Base-by-base conservation (phyloP, 2,329 filamentous ascomycete genomes). In the Coleophoma crateriformis region DNA sequence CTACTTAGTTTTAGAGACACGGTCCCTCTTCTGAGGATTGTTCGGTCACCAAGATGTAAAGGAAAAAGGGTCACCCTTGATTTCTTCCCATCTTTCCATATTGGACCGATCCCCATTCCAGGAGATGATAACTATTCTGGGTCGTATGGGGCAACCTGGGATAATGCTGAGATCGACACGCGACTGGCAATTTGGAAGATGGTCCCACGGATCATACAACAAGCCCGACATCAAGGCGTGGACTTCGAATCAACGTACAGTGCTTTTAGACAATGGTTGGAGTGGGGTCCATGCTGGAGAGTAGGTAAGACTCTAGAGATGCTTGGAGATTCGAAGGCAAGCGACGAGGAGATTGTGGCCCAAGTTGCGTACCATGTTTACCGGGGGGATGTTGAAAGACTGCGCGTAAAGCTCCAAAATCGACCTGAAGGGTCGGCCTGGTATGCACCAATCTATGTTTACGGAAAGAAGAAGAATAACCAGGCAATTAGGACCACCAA, bases 41-140 rank as follows among this genome's bases (percentile, higher is more conserved):
- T 64, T 17, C 45, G 52, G 32, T 53, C 44, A 2, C 57, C 60
- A 43, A 50, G 53, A 5, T 52, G 47, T 1, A 46, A 47, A 7
- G 58, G 48, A 1, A 55, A 54, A 8, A 54, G 60, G 20, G 51
- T 63, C 7, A 42, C 45, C 11, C 44, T 62, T 2, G 62, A 64
- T 45, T 64, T 58, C 45, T 63, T 50, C 43, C 61, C 61, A 2
- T 58, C 54, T 35, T 62, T 53, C 37, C 59, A 63, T 38, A 12
- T 47, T 4, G 60, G 61, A 2, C 55, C 59, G 2, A 20, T 45
- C 7, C 47, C 42, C 4, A 27, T 27, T 27, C 27, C 27, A 27
- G 27, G 27, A 27, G 27, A 7, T 10, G 46, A 42, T 14, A 5
- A 22, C 6, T 54, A 45, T 19, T 33, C 17, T 3, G 56, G 57